A percentile compares a stretch with the other conserved stretches of the same genome.
Conservation (phyloP, 768 basidiomycete genomes). For the Butyriboletus loyo region DNA sequence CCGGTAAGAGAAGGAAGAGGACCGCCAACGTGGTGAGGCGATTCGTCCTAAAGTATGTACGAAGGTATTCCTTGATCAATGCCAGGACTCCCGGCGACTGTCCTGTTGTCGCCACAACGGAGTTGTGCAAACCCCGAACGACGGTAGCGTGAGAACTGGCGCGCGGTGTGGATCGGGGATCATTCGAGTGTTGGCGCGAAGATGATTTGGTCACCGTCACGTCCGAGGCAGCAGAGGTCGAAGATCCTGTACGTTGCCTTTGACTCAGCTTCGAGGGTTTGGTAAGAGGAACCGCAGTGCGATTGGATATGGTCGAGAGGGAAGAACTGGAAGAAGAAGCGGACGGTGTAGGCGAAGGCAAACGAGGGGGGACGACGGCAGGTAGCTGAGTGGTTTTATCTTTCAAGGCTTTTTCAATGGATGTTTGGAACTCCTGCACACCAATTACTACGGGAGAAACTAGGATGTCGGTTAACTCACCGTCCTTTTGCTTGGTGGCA, state of each 20-base stretch:
- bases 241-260: constrained; percentile 17
- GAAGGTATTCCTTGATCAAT: constrained; percentile 46
- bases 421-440: constrained; percentile 33
- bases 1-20: constrained; percentile 40
- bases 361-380: constrained; percentile 26
- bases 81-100: constrained; percentile 32
- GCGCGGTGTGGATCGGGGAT: constrained; percentile 7
- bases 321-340: constrained; percentile 62
- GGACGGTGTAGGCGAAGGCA: constrained; percentile 51
- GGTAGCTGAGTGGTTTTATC: constrained; percentile 18
- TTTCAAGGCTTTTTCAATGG: constrained; percentile 31
- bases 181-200: constrained; percentile 4
- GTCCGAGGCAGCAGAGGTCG: constrained; percentile 24
- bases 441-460: constrained; percentile 5
- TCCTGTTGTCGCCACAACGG: constrained; percentile 13
- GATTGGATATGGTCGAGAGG: constrained; percentile 68
- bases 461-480: constrained; percentile 35
- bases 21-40: constrained; percentile 46
- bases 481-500: constrained; percentile 47
- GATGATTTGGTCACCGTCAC: constrained; percentile 24
- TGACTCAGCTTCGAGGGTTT: constrained; percentile 13
- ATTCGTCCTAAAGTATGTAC: constrained; percentile 46
- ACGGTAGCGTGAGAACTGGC: constrained; percentile 13
- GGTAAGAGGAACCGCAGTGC: constrained; percentile 57
- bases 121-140: constrained; percentile 9